Evolutionary conservation across 2,329 filamentous ascomycete species (phyloP), one percentile per base, ranked within the genome.

Genomic region (Xylaria sp.): DNA sequence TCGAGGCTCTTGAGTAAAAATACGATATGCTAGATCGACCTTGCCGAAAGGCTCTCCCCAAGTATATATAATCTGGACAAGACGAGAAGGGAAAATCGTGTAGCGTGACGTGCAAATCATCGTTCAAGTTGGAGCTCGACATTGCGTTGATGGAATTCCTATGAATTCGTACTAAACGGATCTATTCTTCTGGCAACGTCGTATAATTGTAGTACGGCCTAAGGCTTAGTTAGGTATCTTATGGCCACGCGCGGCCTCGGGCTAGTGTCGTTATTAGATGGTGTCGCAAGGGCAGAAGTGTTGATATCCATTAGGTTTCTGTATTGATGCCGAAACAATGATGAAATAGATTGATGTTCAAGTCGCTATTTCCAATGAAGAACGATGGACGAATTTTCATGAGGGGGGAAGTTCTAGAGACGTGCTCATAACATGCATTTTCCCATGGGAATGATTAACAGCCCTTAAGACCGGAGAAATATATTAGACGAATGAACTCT

Each of bases 11-110:
- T 59, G 28, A 28, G 42, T 49, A 31, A 49, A 48, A 2, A 48
- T 59, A n/a, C 4, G 28, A 48, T 59, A 49, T 10, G 42, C 48
- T 23, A 42, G 57, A 38, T 59, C 57, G 17, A 6, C 11, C 6
- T 0, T 23, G 4, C 5, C 5, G 28, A 28, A 23, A 26, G 28
- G 42, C 26, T 49, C 57, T 3, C 28, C 57, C 57, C 57, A 59
- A 36, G 57, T 59, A 59, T 59, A 59, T 4, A 4, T 59, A 59
- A 11, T 48, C 17, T 26, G 57, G 42, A 36, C 57, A 49, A 36
- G 42, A 59, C 28, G 57, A 49, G 11, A 59, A 59, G 28, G 57
- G 57, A n/a, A 33, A 59, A 59, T 59, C 42, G 13, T 59, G 28
- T 59, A 49, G 42, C 40, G 57, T 48, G 6, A 59, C 42, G 6